Base-by-base conservation (phyloP, 1,284 basidiomycete genomes). In the Melampsora abietis-canadensis region DNA sequence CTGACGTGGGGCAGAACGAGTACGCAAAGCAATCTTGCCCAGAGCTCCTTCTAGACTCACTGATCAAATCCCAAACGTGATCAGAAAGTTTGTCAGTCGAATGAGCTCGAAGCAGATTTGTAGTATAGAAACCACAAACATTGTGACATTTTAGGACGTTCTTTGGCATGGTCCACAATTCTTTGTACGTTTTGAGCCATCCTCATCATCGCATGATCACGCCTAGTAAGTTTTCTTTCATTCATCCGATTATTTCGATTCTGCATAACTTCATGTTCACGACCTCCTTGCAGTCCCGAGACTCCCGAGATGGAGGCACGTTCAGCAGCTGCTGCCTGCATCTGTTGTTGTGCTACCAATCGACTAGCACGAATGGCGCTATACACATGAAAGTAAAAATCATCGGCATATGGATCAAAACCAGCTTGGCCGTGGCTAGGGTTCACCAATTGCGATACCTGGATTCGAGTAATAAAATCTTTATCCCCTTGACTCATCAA, bases 401-500 rank as follows among this genome's bases (percentile, higher is more conserved):
- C 96, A 78, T 97, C 94, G 46, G 92, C 88, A 82, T 96, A 98
- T 0, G 96, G 96, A 84, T 98, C 96, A 79, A 91, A 89, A 19
- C 78, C 78, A 48, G 67, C 73, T 57, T 76, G 77, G 51, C 78
- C 78, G 40, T 76, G 75, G 30, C 66, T 68, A 30, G 80, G 77
- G 30, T 82, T 81, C 64, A 97, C 93, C 40, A 98, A 89, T 81
- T 98, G 95, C 0, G 94, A 97, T 62, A 99, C 92, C 83, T 99
- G 96, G 76, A 99, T 98, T 51, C 96, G 89, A 27, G 96, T 98
- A 83, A 99, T 98, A 82, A 98, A 99, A 81, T 98, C 96, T 84
- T 98, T 98, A 86, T 99, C 96, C 17, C 92, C 95, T 82, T 94
- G 92, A 0, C 91, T 93, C 96, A 99, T 99, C 72, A 98, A 86